phyloP scores from a whole-genome alignment of 352 stramenopile genomes.

The Phytophthora pinifolia region DNA sequence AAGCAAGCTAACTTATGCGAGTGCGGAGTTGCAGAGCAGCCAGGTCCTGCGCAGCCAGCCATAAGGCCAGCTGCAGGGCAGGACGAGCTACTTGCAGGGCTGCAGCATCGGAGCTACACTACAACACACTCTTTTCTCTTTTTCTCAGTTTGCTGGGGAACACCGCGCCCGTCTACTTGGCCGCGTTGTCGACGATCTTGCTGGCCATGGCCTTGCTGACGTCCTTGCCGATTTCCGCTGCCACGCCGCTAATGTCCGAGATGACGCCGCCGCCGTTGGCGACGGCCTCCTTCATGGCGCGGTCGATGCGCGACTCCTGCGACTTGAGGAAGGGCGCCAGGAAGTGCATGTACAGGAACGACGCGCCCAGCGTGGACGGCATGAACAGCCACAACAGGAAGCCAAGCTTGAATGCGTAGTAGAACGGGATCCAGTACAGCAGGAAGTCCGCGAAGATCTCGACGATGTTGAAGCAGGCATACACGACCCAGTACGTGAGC shows the following conservation, averaged over 20 bases:
- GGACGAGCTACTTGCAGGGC: too few relatives aligned
- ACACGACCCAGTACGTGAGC: constrained; percentile 99
- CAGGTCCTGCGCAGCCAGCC: neutral
- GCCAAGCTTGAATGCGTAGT: constrained; percentile 97
- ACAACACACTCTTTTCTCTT: constrained; percentile 9
- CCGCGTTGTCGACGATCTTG: constrained; percentile 69
- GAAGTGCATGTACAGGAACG: constrained; percentile 96
- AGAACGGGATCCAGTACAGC: constrained; percentile 98
- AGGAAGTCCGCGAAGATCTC: constrained; percentile 97
- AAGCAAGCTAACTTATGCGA: constrained; percentile 46
- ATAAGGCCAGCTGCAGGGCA: too few relatives aligned
- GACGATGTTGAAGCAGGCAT: constrained; percentile 96
- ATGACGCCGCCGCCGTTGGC: constrained; percentile 75
- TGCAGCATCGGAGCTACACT: neutral
- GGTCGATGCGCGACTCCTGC: constrained; percentile 83
- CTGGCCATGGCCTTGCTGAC: constrained; percentile 72
- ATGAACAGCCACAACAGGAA: constrained; percentile 98
- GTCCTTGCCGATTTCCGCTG: constrained; percentile 75
- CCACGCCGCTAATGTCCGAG: constrained; percentile 73
- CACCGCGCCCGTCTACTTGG: constrained; percentile 18
- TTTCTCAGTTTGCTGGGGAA: neutral
- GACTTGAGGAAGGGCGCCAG: constrained; percentile 86
- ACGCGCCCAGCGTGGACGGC: constrained; percentile 94
- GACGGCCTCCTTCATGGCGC: constrained; percentile 82
- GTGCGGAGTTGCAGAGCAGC: constrained; percentile 3